Base-by-base conservation (phyloP, 2,329 filamentous ascomycete species). In the Pyrenophora tritici-repentis region DNA sequence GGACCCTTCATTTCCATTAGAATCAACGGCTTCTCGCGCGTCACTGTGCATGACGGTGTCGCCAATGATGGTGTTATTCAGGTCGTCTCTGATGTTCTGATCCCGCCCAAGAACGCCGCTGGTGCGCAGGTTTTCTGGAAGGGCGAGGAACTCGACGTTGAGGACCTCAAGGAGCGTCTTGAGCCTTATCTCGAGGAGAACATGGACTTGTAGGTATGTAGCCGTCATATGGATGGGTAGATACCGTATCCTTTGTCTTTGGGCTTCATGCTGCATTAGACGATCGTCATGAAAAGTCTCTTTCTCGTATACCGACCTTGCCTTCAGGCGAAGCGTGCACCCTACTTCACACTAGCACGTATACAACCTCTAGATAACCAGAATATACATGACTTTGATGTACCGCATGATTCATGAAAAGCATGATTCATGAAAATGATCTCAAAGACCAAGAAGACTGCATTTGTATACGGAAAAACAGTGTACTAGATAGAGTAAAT, bases 11-110 rank as follows among this genome's bases (percentile, higher is more conserved):
- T 88, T 44, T 80, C 75, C 4, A 86, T 96, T 55, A 85, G 85
- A 68, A 81, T 96, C 65, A 96, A 96, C 65, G 89, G 86, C 12
- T 87, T 86, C 60, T 78, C 81, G 2, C 78, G 78, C 6, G 88
- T 95, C 1, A 77, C 78, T 0, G 76, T 90, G 6, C 78, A 86
- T 56, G 91, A 96, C 67, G 86, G 80, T 0, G 73, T 94, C 47
- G 88, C 87, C 0, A 83, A 81, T 65, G 89, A 96, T 68, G 92
- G 92, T 26, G 91, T 93, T 12, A 83, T 96, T 32, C 92, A 96
- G 49, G 85, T 93, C 13, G 79, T 94, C 0, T 80, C 82, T 40
- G 81, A 81, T 50, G 84, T 96, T 0, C 75, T 95, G 50, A 84
- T 97, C 57, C 92, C 92, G 35, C 90, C 91, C 1, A 85, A 83